These are phyloP conservation scores for Wolfiporia cocos DNA, from an alignment of 1,284 basidiomycete species.

Conservation along the genomic window DNA sequence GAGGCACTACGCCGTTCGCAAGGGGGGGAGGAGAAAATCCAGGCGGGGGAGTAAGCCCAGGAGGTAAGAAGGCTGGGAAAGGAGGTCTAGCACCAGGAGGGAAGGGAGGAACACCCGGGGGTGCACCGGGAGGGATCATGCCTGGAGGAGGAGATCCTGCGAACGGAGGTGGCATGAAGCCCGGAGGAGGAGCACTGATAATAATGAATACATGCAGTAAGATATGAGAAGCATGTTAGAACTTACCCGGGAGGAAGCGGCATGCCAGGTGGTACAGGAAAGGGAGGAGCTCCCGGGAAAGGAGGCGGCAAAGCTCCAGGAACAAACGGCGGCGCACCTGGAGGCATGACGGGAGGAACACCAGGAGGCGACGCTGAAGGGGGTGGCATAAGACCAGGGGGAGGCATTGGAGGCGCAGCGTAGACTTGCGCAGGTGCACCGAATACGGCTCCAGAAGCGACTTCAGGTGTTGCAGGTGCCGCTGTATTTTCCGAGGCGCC, in stretches of 20 bases:
- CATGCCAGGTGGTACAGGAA: conserved; percentile 28
- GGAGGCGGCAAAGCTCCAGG: conserved; percentile 37
- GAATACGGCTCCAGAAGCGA: conserved; percentile 51
- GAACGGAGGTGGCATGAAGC: conserved; percentile 34
- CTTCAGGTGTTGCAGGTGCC: conserved; percentile 28
- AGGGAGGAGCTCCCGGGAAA: conserved; percentile 31
- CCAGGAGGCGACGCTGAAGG: conserved; percentile 28
- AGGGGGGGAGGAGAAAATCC: conserved; percentile 16
- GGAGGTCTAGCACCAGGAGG: conserved; percentile 35
- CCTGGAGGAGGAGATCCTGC: conserved; percentile 28
- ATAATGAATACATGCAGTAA: too few species aligned
- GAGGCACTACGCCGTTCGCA: conserved; percentile 12
- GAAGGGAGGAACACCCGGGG: conserved; percentile 27
- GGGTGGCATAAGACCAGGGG: conserved; percentile 27
- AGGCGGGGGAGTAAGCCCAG: conserved; percentile 18
- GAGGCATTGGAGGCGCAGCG: conserved; percentile 44
- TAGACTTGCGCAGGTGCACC: conserved; percentile 66
- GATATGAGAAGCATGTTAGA: too few species aligned
- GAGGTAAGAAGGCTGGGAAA: conserved; percentile 30
- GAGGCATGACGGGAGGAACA: conserved; percentile 10
- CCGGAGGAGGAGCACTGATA: conserved; percentile 38
- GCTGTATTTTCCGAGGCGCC: conserved; percentile 44
- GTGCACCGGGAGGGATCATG: conserved; percentile 29
- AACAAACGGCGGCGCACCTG: conserved; percentile 31
- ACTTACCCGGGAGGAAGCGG: conserved; percentile 39